Base-by-base conservation (phyloP, 2,329 filamentous ascomycete genomes). In the Didymella pomorum region DNA sequence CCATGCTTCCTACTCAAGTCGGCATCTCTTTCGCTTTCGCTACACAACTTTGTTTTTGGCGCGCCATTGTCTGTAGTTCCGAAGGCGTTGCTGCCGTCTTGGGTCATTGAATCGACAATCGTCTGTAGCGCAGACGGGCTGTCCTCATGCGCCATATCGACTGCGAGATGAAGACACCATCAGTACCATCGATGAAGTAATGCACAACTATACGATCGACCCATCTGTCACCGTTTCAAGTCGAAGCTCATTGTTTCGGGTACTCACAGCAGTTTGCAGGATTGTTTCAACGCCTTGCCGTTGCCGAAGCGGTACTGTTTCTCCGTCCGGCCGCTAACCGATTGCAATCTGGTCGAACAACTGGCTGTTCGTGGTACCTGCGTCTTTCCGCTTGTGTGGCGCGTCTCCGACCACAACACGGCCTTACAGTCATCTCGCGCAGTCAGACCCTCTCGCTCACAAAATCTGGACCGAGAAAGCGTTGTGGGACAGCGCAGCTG, bases 221-320 rank as follows among this genome's bases (percentile, higher is more conserved):
- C 50, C 39, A 33, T 53, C 44, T 51, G 31, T 46, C 21, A 25
- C 31, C 12, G 56, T 58, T 53, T 58, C 50, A 58, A 41, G 46
- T 51, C 25, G 5, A 35, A 44, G 21, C 50, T 50, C 45, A 31
- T 51, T 69, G 64, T 73, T 70, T 73, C 70, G 68, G 60, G 44
- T 62, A 47, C 61, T 59, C 66, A 64, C 68, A 65, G 61, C 61
- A 57, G 64, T 65, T 66, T 50, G 62, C 60, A 60, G 55, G 56
- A 62, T 66, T 56, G 64, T 72, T 71, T 74, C 64, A 65, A 67
- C 58, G 53, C 39, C 31, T 66, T 51, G 42, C 64, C 62, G 58
- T 59, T 56, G 60, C 56, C 61, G 59, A 57, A 64, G 66, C 52
- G 58, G 50, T 59, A 35, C 51, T 52, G 47, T 63, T 41, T 57